Conservation (phyloP, 2,329 filamentous ascomycete species). For the Pestalotiopsis sp. region DNA sequence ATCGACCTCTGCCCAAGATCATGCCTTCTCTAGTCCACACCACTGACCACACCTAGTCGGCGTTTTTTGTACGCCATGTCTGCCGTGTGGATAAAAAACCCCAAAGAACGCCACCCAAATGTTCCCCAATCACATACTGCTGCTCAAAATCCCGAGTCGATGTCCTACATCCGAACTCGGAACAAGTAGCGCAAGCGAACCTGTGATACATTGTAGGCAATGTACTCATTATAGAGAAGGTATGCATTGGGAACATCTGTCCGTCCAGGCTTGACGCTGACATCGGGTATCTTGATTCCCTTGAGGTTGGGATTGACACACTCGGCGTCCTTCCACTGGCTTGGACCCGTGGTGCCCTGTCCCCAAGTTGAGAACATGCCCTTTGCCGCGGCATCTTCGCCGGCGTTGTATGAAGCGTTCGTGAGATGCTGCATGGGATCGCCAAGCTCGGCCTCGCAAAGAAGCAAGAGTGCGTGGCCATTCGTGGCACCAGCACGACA, state of each 20-base stretch:
- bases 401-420: conserved; percentile 62
- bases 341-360: conserved; percentile 65
- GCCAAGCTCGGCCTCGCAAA: conserved; percentile 85
- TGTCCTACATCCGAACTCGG: conserved; percentile 55
- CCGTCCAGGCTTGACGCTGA: conserved; percentile 42
- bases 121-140: not conserved
- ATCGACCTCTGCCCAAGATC: not conserved
- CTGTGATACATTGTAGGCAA: conserved; percentile 70
- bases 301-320: conserved; percentile 65
- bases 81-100: not conserved
- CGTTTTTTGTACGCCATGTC: not conserved
- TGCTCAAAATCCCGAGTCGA: not conserved
- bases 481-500: conserved; percentile 65
- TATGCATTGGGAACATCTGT: conserved; percentile 48
- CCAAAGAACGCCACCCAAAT: not conserved
- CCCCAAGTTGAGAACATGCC: conserved; percentile 73
- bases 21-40: not conserved
- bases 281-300: conserved; percentile 70
- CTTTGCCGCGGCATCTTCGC: conserved; percentile 59
- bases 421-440: conserved; percentile 70
- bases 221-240: conserved; percentile 74
- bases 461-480: conserved; percentile 73
- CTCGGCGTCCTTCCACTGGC: conserved; percentile 74
- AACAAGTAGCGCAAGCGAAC: conserved; percentile 72
- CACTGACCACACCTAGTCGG: not conserved